Conservation (phyloP, 768 basidiomycete genomes). For the Tricholoma terreum region DNA sequence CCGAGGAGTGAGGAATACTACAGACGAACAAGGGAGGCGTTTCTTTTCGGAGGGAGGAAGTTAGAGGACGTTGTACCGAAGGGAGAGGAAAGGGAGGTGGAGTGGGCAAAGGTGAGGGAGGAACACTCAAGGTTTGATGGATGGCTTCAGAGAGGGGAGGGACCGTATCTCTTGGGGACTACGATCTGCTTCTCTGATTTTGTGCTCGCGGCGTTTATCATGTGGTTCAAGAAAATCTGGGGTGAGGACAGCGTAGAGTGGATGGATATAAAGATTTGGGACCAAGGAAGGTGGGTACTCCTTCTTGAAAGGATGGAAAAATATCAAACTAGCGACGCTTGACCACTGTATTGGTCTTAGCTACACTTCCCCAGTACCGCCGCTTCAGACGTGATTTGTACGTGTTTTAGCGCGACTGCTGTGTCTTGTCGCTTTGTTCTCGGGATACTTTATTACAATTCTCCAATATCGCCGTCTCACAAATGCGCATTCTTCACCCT, state of each 20-base stretch:
- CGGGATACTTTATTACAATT: too few species aligned
- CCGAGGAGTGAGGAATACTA: conserved; percentile 34
- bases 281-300: conserved; percentile 34
- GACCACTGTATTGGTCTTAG: too few species aligned
- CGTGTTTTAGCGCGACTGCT: too few species aligned
- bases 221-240: conserved; percentile 25
- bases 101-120: conserved; percentile 21
- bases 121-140: conserved; percentile 16
- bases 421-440: too few species aligned
- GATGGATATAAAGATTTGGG: conserved; percentile 29
- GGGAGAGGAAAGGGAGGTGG: conserved; percentile 15
- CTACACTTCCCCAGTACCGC: too few species aligned
- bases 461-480: too few species aligned
- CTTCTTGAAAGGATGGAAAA: too few species aligned
- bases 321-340: too few species aligned
- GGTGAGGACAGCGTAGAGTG: conserved; percentile 35
- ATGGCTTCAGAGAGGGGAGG: conserved; percentile 22
- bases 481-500: too few species aligned
- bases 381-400: too few species aligned
- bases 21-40: conserved; percentile 21
- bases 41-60: conserved; percentile 14
- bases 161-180: conserved; percentile 32
- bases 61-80: conserved; percentile 21
- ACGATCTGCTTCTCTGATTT: conserved; percentile 35
- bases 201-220: conserved; percentile 22